Conservation (phyloP, 352 stramenopile genomes). For the Albugo laibachii region DNA sequence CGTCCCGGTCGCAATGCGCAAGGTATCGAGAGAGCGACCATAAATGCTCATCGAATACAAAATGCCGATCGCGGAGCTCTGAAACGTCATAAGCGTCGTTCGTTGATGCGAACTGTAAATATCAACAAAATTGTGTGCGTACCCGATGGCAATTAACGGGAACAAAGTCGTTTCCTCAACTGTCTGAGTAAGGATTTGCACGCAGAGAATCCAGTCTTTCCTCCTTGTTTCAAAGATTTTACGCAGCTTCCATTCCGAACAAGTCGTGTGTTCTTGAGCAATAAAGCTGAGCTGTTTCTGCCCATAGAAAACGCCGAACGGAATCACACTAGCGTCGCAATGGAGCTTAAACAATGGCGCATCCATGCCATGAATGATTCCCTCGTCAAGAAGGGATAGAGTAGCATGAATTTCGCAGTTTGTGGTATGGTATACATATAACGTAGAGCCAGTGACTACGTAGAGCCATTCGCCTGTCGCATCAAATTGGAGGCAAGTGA, state of each 20-base stretch:
- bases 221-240: constrained; percentile 20
- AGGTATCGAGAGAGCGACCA: constrained; percentile 25
- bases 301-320: constrained; percentile 39
- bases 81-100: constrained; percentile 24
- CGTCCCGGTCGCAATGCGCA: constrained; percentile 62
- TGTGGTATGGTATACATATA: constrained; percentile 42
- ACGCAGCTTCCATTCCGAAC: constrained; percentile 12
- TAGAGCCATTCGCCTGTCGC: constrained; percentile 43
- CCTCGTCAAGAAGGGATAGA: constrained; percentile 26
- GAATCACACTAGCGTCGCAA: constrained; percentile 5
- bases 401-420: constrained; percentile 23
- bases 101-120: constrained; percentile 33
- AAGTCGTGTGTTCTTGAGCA: no score
- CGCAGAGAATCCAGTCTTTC: constrained; percentile 72
- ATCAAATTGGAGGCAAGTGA: constrained; percentile 66
- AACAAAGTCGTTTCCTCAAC: constrained; percentile 4
- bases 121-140: constrained; percentile 74
- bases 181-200: constrained; percentile 28
- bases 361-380: constrained; percentile 60
- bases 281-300: constrained; percentile 39
- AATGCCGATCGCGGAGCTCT: constrained; percentile 65
- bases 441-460: constrained; percentile 33
- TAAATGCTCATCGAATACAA: constrained; percentile 67
- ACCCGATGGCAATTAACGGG: constrained; percentile 29
- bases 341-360: neutral